Evolutionary conservation across 1,284 basidiomycete genomes (phyloP), one percentile per base, ranked within the genome.

Genomic region (Ceratobasidium sp.): DNA sequence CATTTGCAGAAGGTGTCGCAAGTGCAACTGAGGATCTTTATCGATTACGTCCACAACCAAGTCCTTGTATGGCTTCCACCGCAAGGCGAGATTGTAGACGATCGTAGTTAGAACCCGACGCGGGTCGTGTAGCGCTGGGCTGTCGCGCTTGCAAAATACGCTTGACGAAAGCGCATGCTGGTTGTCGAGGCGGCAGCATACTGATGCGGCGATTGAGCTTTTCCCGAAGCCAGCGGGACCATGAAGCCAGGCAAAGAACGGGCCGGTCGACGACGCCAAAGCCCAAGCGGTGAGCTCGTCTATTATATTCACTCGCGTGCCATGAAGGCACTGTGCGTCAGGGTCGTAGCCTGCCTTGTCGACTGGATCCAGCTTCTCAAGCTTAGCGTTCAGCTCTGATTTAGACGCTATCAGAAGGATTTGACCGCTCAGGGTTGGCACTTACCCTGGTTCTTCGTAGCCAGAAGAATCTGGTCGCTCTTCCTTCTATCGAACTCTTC

Each of bases 111-210:
- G 7, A 1, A 73, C 33, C 23, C 26, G 38, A 1, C 33, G 26
- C 20, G 59, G 57, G 42, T 62, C 44, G 44, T 28, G 38, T 0
- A 12, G 57, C 40, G 61, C 44, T 2, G 23, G 26, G 26, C 38
- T 44, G 17, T 73, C 70, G 13, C 56, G 70, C 28, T 62, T 61
- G 57, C 70, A 73, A 28, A 73, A 73, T 15, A 73, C 59, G 26
- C 42, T 50, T 1, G 23, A n/a, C 2, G 42, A 56, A 2, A 73
- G 56, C 23, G 28, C 10, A 3, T 33, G 12, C 0, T 44, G 42
- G 12, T 20, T 23, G 20, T 61, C 33, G 6, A 73, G 57, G 0
- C 23, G 17, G 12, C 33, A 20, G 70, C 70, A 73, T 1, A 73
- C 3, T 3, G 70, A 73, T 1, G 57, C 4, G 5, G 70, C 70